These are phyloP conservation scores for Fusarium nematophilum DNA, from an alignment of 2,329 filamentous ascomycete genomes.

Conservation along the genomic window DNA sequence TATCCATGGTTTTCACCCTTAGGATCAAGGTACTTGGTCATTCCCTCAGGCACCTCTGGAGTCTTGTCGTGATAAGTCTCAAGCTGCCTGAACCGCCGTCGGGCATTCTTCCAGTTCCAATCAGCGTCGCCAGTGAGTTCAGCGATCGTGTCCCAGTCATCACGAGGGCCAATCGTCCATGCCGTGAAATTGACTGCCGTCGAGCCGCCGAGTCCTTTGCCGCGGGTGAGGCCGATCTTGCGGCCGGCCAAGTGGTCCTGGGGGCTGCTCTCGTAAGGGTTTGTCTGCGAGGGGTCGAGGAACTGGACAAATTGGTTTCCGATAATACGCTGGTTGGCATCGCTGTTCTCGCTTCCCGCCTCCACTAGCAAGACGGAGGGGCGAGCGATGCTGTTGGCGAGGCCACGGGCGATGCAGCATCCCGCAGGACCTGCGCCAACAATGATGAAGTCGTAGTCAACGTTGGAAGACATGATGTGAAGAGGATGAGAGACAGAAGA, in stretches of 20 bases:
- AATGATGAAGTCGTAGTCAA: conserved; percentile 30
- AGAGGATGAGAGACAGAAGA: not conserved
- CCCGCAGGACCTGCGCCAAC: conserved; percentile 32
- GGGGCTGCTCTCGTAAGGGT: conserved; percentile 25
- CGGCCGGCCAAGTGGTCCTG: conserved; percentile 22
- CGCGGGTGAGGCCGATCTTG: conserved; percentile 24
- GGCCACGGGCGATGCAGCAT: conserved; percentile 20
- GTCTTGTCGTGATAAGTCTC: conserved; percentile 29
- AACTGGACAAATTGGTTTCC: conserved; percentile 30
- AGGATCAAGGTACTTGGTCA: conserved; percentile 26
- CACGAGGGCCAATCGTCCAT: conserved; percentile 26
- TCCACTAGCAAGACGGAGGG: conserved; percentile 25
- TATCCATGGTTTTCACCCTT: conserved; percentile 18
- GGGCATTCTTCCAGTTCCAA: conserved; percentile 24
- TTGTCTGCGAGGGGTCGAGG: conserved; percentile 17
- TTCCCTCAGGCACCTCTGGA: conserved; percentile 17
- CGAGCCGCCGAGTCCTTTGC: conserved; percentile 27
- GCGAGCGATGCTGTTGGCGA: conserved; percentile 15
- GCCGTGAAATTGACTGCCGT: conserved; percentile 30
- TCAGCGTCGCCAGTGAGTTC: conserved; percentile 18
- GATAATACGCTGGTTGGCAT: conserved; percentile 20
- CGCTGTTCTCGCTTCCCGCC: conserved; percentile 26
- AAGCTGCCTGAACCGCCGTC: conserved; percentile 19
- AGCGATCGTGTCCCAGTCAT: conserved; percentile 29
- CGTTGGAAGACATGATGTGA: not conserved